phyloP scores from a whole-genome alignment of 345 rosid species.

The Eucalyptus microcorys region DNA sequence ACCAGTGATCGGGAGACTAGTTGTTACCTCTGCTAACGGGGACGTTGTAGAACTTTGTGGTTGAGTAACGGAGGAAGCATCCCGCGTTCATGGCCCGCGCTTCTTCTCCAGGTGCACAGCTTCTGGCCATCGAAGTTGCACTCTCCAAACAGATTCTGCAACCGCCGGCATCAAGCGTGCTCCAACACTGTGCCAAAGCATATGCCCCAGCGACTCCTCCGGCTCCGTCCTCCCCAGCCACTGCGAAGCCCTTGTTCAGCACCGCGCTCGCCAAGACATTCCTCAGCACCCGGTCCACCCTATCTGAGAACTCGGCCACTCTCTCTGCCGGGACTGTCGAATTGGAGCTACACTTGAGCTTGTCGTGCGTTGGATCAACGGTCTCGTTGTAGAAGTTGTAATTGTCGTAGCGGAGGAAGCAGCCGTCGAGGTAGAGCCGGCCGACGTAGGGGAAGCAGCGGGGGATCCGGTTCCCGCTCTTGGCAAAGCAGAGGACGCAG shows the following conservation, averaged over 20 bases:
- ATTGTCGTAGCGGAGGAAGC: constrained; percentile 50
- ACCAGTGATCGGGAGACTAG: not conserved
- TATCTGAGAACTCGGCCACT: not conserved
- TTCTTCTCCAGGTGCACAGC: constrained; percentile 26
- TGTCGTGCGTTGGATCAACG: constrained; percentile 11
- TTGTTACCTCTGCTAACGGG: not conserved
- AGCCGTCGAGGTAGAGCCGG: constrained; percentile 50
- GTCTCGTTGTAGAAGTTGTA: constrained; percentile 36
- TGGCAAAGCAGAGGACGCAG: constrained; percentile 28
- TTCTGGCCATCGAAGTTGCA: constrained; percentile 24
- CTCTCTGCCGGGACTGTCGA: not conserved
- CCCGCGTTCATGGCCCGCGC: constrained; percentile 62
- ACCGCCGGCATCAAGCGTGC: constrained; percentile 12
- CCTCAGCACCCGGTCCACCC: constrained; percentile 14
- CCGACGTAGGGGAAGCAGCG: constrained; percentile 22
- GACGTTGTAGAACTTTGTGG: constrained; percentile 19
- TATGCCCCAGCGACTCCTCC: constrained; percentile 14
- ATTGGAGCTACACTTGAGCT: constrained; percentile 2
- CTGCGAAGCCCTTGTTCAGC: constrained; percentile 23
- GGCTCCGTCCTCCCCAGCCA: not conserved
- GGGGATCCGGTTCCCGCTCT: constrained; percentile 5
- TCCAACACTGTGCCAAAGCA: constrained; percentile 74
- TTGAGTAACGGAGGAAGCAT: constrained; percentile 50
- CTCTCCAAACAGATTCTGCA: constrained; percentile 39
- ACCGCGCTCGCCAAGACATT: constrained; percentile 28